Conservation (phyloP, 2,329 filamentous ascomycete genomes). For the Venturia pyrina region DNA sequence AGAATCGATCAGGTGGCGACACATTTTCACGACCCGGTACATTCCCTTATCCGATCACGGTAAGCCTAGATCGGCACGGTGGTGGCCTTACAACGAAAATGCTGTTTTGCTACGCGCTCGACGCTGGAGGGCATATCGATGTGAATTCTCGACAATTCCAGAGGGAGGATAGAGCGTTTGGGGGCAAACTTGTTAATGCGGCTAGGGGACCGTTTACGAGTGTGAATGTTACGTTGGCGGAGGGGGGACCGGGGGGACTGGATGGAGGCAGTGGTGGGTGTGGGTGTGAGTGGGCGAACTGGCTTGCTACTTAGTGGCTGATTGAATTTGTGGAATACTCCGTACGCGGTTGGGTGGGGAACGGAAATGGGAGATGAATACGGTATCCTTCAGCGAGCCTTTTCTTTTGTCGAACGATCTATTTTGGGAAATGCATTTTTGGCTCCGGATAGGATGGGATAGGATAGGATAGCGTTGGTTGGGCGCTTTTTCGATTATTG, state of each 20-base stretch:
- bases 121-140: conserved; percentile 37
- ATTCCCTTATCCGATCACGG: conserved; percentile 51
- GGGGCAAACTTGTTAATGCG: conserved; percentile 42
- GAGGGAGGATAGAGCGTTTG: conserved; percentile 42
- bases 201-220: conserved; percentile 35
- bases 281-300: conserved; percentile 51
- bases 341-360: too few relatives aligned
- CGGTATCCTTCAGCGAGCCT: not conserved
- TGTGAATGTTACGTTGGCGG: conserved; percentile 18
- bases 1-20: conserved; percentile 19
- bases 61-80: conserved; percentile 51
- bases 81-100: conserved; percentile 44
- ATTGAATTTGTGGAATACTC: too few relatives aligned
- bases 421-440: not conserved
- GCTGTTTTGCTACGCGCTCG: conserved; percentile 50
- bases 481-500: not conserved
- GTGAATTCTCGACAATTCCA: conserved; percentile 36
- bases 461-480: not conserved
- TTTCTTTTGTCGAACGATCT: not conserved
- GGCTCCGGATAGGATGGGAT: not conserved
- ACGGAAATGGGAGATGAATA: not conserved
- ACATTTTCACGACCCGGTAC: conserved; percentile 42
- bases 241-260: conserved; percentile 33
- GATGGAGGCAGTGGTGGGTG: conserved; percentile 53
- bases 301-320: conserved; percentile 17